Conservation (phyloP, 352 stramenopile species). For the Globisporangium cylindrosporum region DNA sequence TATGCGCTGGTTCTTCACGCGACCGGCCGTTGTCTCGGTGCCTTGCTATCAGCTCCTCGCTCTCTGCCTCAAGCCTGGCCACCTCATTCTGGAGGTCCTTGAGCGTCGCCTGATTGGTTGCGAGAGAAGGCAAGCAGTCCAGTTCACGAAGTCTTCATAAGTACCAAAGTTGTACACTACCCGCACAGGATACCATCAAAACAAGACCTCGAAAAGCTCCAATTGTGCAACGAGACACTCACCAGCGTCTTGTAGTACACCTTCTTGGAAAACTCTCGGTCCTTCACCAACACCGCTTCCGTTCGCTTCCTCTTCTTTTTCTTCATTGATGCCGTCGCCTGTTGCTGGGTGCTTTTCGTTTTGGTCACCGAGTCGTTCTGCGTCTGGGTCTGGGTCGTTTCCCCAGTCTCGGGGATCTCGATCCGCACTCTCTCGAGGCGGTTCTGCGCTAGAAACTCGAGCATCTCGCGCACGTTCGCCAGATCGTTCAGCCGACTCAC, state of each 20-base stretch:
- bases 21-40: neutral
- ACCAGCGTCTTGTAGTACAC: constrained; percentile 17
- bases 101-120: neutral
- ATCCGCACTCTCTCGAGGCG: neutral
- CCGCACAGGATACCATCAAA: neutral
- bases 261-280: constrained; percentile 11
- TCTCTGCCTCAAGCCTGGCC: neutral
- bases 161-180: neutral
- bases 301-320: constrained; percentile 7
- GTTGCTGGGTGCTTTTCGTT: neutral
- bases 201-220: neutral
- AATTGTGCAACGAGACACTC: neutral
- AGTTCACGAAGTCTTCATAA: neutral
- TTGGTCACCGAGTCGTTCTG: neutral
- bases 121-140: neutral
- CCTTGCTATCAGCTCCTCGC: neutral
- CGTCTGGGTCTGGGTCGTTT: neutral
- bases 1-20: neutral
- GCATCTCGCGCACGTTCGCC: constrained; percentile 2
- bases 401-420: neutral
- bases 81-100: constrained; percentile 3
- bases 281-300: neutral
- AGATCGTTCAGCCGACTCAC: neutral
- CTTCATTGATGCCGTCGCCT: neutral
- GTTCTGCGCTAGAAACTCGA: constrained; percentile 7